phyloP scores from a whole-genome alignment of 208 protist genomes.

The Crithidia expoeki region DNA sequence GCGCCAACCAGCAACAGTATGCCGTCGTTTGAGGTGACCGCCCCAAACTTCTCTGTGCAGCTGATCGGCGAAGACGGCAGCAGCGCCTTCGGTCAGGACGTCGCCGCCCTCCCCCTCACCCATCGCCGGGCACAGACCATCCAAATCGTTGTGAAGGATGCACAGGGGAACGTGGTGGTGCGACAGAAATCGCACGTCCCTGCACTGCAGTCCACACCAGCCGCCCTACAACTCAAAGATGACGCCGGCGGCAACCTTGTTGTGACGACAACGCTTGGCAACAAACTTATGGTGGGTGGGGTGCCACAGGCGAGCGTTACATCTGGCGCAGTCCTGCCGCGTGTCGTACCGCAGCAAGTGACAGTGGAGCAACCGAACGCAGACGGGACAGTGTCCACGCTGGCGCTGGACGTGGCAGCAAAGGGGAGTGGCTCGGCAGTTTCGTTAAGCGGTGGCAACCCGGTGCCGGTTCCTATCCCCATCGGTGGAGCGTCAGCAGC shows the following conservation, averaged over 20 bases:
- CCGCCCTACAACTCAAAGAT: conserved; percentile 38
- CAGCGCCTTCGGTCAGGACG: conserved; percentile 42
- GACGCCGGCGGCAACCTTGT: conserved; percentile 37
- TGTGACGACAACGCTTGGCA: conserved; percentile 10
- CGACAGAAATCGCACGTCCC: conserved; percentile 66
- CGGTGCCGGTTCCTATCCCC: conserved; percentile 12
- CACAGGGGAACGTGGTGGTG: conserved; percentile 42
- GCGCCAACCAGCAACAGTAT: conserved; percentile 12
- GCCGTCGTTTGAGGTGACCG: conserved; percentile 50
- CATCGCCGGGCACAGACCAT: conserved; percentile 56
- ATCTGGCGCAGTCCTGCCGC: conserved; percentile 24
- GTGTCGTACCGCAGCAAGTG: conserved; percentile 26
- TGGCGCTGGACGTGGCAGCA: conserved; percentile 33
- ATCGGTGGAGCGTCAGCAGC: not conserved
- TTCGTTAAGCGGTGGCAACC: not conserved
- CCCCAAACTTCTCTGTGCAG: conserved; percentile 54
- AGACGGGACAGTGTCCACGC: conserved; percentile 38
- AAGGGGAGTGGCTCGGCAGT: conserved; percentile 9
- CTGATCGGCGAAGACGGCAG: conserved; percentile 62
- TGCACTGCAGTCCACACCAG: conserved; percentile 37
- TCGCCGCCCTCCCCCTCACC: conserved; percentile 45
- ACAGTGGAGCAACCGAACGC: conserved; percentile 46
- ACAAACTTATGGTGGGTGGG: conserved; percentile 19
- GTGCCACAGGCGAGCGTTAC: conserved; percentile 22
- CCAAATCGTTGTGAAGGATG: conserved; percentile 54